Percentiles rank a stretch among this genome's conserved stretches.
Conservation (phyloP, 176 grass and related monocot species). For the Dendrocalamus sinicus region DNA sequence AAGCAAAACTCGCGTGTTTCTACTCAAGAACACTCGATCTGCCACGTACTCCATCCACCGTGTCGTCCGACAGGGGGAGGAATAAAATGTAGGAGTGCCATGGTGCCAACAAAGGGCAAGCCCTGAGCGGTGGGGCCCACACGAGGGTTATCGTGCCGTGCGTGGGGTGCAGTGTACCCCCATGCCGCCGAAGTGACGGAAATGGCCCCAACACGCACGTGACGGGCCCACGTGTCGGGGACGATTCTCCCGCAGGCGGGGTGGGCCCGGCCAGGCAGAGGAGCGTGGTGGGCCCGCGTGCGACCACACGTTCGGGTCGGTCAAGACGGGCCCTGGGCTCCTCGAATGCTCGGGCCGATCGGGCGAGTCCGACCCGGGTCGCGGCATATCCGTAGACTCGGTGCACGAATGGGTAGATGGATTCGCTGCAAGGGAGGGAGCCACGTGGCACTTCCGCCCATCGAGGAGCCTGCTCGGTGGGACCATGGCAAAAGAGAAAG, state of each 20-base stretch:
- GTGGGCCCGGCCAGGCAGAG: neutral
- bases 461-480: no score
- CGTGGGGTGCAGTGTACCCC: neutral
- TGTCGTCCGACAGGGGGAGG: no score
- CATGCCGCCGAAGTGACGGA: constrained; percentile 39
- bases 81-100: neutral
- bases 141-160: neutral
- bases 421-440: no score
- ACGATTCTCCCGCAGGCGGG: constrained; percentile 21
- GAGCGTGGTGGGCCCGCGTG: neutral
- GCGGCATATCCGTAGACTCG: neutral
- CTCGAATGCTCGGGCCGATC: neutral
- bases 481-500: neutral
- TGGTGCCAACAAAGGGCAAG: neutral
- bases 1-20: no score
- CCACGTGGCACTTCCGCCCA: no score
- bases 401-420: neutral
- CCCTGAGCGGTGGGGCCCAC: neutral
- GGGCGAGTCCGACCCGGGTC: neutral
- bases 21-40: neutral
- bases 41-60: neutral
- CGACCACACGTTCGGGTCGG: constrained; percentile 32
- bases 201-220: constrained; percentile 36
- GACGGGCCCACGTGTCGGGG: constrained; percentile 50
- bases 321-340: constrained; percentile 34